These are phyloP conservation scores for Coleophoma crateriformis DNA, from an alignment of 2,329 filamentous ascomycete species.

Conservation along the genomic window DNA sequence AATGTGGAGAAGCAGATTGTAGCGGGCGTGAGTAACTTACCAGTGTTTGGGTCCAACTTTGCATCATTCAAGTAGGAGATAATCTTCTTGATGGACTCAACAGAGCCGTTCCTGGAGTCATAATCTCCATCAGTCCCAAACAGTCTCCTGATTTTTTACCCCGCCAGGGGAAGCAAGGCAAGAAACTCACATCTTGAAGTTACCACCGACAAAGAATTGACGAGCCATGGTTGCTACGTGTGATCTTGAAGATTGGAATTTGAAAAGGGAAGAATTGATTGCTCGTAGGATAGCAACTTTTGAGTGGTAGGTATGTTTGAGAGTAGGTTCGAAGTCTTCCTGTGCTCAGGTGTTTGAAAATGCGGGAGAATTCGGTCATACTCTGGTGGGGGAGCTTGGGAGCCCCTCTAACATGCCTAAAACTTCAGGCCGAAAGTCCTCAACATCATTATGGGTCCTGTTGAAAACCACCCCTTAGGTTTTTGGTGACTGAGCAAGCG, in stretches of 20 bases:
- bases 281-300: background rate
- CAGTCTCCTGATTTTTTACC: background rate
- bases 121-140: too few species aligned
- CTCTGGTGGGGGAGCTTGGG: background rate
- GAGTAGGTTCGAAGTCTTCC: too few species aligned
- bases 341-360: too few species aligned
- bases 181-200: constrained; percentile 93
- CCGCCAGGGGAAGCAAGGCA: constrained; percentile 2
- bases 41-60: constrained; percentile 68
- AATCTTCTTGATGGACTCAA: constrained; percentile 85
- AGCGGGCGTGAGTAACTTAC: constrained; percentile 34
- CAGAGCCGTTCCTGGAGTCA: constrained; percentile 77
- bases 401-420: background rate
- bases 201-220: constrained; percentile 96
- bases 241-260: background rate
- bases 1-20: background rate
- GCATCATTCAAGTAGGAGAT: constrained; percentile 84
- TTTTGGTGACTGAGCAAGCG: too few species aligned
- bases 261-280: background rate
- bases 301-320: too few species aligned
- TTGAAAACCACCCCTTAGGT: background rate
- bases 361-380: background rate
- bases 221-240: constrained; percentile 62
- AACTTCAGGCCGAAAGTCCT: constrained; percentile 2
- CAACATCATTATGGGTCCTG: too few species aligned